Percentiles rank a stretch among this genome's conserved stretches.
Conservation (phyloP, 2,329 filamentous ascomycete genomes). For the Biscogniauxia sp. region DNA sequence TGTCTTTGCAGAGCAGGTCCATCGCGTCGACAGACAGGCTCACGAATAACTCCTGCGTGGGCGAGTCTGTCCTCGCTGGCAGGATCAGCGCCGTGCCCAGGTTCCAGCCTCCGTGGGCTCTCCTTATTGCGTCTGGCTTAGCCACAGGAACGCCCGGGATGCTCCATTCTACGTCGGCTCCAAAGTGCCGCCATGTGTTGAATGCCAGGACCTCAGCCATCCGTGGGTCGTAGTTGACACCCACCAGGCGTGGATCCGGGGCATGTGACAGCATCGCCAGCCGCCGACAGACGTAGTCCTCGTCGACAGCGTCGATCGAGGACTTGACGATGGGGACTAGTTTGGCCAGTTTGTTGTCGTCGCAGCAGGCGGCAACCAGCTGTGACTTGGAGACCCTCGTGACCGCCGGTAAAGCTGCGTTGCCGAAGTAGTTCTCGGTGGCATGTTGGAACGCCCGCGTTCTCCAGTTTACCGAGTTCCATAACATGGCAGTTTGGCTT, state of each 20-base stretch:
- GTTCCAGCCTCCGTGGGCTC: conserved; percentile 31
- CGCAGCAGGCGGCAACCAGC: conserved; percentile 24
- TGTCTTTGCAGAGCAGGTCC: conserved; percentile 30
- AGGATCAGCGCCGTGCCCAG: conserved; percentile 34
- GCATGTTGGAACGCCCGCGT: conserved; percentile 34
- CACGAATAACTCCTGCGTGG: conserved; percentile 32
- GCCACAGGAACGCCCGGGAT: conserved; percentile 36
- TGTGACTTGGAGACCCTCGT: conserved; percentile 27
- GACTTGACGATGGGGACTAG: conserved; percentile 32
- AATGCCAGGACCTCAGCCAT: conserved; percentile 39
- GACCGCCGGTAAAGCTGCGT: conserved; percentile 40
- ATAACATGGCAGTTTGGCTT: conserved; percentile 27
- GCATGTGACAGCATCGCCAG: conserved; percentile 37
- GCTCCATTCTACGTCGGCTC: conserved; percentile 39
- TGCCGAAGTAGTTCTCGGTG: conserved; percentile 39
- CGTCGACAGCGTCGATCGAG: conserved; percentile 38
- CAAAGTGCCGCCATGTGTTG: conserved; percentile 46
- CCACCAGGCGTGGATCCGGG: conserved; percentile 40
- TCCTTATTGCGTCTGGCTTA: conserved; percentile 35
- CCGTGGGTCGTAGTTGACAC: conserved; percentile 41
- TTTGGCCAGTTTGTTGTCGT: conserved; percentile 26
- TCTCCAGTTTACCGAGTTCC: conserved; percentile 44
- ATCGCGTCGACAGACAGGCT: conserved; percentile 33
- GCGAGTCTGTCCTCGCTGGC: conserved; percentile 26
- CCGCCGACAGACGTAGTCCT: conserved; percentile 38